Evolutionary conservation across 1,284 basidiomycete species (phyloP).

Genomic region (Rhodotorula mucilaginosa): DNA sequence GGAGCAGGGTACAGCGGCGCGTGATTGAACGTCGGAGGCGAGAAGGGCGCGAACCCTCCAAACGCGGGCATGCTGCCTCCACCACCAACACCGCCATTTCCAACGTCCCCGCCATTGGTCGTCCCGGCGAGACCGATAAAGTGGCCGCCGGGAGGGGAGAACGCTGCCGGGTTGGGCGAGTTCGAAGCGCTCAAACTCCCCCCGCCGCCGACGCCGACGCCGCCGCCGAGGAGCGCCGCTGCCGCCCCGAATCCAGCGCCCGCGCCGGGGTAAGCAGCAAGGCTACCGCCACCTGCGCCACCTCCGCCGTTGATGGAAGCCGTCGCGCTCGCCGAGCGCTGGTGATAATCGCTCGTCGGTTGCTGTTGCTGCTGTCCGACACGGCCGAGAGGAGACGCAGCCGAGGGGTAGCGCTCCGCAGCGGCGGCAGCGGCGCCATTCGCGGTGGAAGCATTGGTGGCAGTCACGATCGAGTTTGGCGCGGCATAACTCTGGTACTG

Average conservation of each 20-base stretch:
- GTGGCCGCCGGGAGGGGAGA: constrained; percentile 21
- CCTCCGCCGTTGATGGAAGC: neutral
- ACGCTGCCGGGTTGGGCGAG: constrained; percentile 2
- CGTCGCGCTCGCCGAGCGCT: neutral
- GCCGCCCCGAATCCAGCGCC: neutral
- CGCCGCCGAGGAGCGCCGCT: neutral
- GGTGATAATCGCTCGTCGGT: neutral
- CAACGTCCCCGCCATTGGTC: neutral
- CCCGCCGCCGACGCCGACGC: neutral
- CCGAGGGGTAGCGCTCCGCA: constrained; percentile 9
- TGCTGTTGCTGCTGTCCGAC: constrained; percentile 9
- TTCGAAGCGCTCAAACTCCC: neutral
- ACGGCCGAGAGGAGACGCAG: neutral
- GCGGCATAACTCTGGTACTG: constrained; percentile 31
- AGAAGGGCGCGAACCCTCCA: constrained; percentile 36
- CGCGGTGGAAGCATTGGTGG: neutral
- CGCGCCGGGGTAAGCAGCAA: too few species aligned
- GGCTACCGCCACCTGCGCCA: too few species aligned
- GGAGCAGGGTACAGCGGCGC: constrained; percentile 25
- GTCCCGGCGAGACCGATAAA: constrained; percentile 8
- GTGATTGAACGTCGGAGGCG: constrained; percentile 34
- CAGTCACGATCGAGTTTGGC: neutral
- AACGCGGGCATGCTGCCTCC: constrained; percentile 14
- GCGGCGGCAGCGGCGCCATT: neutral
- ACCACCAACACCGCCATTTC: neutral